phyloP scores from a whole-genome alignment of 2,329 filamentous ascomycete species.

The Calonectria pteridis region DNA sequence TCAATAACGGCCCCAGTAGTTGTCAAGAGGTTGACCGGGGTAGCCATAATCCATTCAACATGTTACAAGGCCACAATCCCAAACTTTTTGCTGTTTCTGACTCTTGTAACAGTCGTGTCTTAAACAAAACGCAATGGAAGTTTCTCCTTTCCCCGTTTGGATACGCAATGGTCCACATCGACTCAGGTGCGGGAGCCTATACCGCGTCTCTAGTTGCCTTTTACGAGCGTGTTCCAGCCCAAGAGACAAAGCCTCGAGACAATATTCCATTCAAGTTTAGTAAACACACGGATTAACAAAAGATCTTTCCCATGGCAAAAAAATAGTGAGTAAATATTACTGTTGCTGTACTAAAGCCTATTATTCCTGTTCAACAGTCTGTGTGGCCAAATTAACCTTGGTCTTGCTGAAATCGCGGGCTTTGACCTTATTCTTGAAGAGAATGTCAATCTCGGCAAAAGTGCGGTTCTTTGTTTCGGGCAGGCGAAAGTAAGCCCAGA shows the following conservation, averaged over 20 bases:
- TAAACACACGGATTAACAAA: no score
- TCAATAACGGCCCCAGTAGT: background rate
- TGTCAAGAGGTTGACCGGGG: background rate
- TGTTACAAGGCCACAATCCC: background rate
- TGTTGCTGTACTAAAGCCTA: background rate
- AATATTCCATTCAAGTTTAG: background rate
- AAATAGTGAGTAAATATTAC: background rate
- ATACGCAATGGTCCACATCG: background rate
- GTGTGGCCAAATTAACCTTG: conserved; percentile 38
- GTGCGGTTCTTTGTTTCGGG: conserved; percentile 67
- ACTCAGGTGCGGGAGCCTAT: background rate
- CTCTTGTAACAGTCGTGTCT: background rate
- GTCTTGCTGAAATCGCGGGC: conserved; percentile 55
- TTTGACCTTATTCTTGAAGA: conserved; percentile 61
- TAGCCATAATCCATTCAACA: background rate
- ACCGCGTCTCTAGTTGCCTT: background rate
- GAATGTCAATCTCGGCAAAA: conserved; percentile 66
- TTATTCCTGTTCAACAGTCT: background rate
- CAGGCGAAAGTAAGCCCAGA: conserved; percentile 66
- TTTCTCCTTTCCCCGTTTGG: background rate
- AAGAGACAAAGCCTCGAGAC: background rate
- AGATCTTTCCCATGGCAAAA: no score
- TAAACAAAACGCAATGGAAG: background rate
- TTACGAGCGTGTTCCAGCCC: background rate
- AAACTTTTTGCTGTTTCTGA: background rate